Conservation (phyloP, 495 filamentous ascomycete genomes). For the Penicillium angulare region DNA sequence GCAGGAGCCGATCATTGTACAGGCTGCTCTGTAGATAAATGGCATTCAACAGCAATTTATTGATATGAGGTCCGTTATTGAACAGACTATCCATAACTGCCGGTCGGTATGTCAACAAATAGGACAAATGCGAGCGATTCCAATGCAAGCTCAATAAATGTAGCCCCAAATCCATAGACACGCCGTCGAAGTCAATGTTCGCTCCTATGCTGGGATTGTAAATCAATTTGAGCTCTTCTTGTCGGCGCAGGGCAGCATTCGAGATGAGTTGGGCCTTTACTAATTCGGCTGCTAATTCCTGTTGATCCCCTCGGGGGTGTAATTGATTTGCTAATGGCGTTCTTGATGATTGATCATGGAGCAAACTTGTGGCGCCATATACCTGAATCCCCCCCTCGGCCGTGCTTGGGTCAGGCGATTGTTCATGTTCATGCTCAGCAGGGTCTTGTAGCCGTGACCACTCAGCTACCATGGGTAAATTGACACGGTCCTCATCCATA, state of each 20-base stretch:
- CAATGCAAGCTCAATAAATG: conserved; percentile 34
- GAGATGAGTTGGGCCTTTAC: conserved; percentile 1
- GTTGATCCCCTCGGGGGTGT: neutral
- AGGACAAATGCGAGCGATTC: conserved; percentile 24
- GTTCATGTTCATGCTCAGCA: neutral
- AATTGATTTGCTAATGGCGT: neutral
- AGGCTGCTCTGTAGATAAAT: conserved; percentile 25
- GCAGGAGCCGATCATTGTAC: conserved; percentile 12
- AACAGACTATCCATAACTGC: conserved; percentile 34
- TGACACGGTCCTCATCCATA: neutral
- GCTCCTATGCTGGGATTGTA: neutral
- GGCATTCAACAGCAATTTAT: conserved; percentile 34
- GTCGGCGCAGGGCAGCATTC: conserved; percentile 8
- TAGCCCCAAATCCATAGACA: conserved; percentile 24
- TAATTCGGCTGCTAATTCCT: neutral
- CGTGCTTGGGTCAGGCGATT: neutral
- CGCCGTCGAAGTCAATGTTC: conserved; percentile 32
- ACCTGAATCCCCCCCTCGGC: neutral
- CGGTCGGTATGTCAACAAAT: conserved; percentile 29
- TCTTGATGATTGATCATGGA: neutral
- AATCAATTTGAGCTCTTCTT: conserved; percentile 2
- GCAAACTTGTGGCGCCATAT: neutral
- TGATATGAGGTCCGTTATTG: conserved; percentile 29
- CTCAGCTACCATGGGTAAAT: neutral
- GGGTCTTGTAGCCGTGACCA: neutral